Conservation (phyloP, 495 filamentous ascomycete genomes). For the Pyrenula massariospora region DNA sequence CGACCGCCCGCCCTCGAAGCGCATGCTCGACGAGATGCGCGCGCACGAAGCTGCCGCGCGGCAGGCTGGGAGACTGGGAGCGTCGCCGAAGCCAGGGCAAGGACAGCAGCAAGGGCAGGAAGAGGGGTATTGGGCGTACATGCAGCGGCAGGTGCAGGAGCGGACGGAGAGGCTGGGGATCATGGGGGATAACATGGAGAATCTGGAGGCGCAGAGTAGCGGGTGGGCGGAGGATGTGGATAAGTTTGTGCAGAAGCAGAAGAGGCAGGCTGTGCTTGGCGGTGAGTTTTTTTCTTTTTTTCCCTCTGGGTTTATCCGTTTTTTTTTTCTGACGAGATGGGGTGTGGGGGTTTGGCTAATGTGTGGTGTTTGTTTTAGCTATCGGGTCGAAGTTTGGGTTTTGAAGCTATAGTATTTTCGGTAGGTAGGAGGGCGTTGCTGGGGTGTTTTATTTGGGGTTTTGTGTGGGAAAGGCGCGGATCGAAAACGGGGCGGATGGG, state of each 20-base stretch:
- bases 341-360: no score
- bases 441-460: no score
- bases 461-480: no score
- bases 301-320: no score
- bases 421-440: no score
- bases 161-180: constrained; percentile 76
- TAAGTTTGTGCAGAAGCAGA: constrained; percentile 77
- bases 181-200: constrained; percentile 73
- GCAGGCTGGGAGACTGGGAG: constrained; percentile 26
- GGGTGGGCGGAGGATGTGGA: constrained; percentile 77
- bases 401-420: no score
- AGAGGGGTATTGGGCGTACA: constrained; percentile 57
- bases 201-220: constrained; percentile 62
- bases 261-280: constrained; percentile 68
- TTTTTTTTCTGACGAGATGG: no score
- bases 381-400: no score
- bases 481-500: no score
- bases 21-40: constrained; percentile 57
- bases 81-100: constrained; percentile 10
- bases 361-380: no score
- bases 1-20: constrained; percentile 70
- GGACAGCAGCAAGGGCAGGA: constrained; percentile 14
- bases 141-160: constrained; percentile 77
- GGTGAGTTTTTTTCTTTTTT: no score
- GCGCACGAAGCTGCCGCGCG: constrained; percentile 46